These are phyloP conservation scores for Terfezia claveryi DNA, from an alignment of 495 filamentous ascomycete species.

Conservation along the genomic window DNA sequence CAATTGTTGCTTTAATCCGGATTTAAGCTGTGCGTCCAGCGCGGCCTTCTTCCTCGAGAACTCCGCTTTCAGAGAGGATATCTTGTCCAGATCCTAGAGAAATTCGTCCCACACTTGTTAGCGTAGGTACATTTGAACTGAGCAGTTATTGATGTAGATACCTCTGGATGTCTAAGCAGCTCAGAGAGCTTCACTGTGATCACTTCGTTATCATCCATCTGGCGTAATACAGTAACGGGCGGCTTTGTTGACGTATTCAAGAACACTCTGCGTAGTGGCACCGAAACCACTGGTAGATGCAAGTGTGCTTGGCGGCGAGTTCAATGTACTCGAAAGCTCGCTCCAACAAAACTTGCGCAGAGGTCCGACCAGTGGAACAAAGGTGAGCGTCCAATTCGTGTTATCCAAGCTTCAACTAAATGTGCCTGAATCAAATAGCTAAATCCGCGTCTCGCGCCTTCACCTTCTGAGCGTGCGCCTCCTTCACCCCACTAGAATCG, in stretches of 20 bases:
- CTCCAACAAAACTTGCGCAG: background rate
- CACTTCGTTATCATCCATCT: slow-evolving; percentile 28
- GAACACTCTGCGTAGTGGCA: no score
- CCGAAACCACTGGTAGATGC: no score
- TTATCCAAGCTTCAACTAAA: background rate
- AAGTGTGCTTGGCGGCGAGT: no score
- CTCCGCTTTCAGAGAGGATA: slow-evolving; percentile 68
- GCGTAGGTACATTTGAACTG: background rate
- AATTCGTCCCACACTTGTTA: no score
- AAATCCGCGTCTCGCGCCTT: background rate
- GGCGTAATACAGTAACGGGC: background rate
- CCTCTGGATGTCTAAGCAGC: slow-evolving; percentile 44
- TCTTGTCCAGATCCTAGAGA: slow-evolving; percentile 74
- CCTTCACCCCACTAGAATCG: no score
- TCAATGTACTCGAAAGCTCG: no score
- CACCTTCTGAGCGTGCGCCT: background rate
- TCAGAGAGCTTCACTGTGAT: slow-evolving; percentile 45
- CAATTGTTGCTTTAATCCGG: slow-evolving; percentile 70
- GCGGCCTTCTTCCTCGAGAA: slow-evolving; percentile 84
- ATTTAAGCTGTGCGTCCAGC: slow-evolving; percentile 70
- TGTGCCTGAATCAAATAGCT: background rate
- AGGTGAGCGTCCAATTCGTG: background rate
- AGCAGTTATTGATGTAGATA: background rate
- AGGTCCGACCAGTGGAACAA: background rate
- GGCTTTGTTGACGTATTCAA: no score